A percentile compares a stretch with the other conserved stretches of the same genome.
Evolutionary conservation across 169 alveolate genomes (phyloP).

Genomic region (Cryptosporidium viatorum): DNA sequence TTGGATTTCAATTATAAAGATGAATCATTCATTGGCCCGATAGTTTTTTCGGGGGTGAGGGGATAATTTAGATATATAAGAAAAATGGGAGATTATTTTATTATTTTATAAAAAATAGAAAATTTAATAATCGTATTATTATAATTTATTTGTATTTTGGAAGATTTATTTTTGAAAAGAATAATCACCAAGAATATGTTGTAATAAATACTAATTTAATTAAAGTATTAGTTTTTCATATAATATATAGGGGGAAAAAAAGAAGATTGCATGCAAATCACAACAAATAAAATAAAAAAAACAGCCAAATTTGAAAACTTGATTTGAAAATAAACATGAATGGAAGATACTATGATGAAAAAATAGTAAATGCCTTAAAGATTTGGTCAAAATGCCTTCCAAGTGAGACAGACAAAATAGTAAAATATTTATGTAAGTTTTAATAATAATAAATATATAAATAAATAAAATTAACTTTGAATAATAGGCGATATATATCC

Average conservation of each 20-base stretch:
- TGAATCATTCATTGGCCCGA: too few species aligned
- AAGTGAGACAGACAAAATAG: not conserved
- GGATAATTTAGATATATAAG: not conserved
- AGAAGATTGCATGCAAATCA: constrained; percentile 1
- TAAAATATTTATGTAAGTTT: constrained; percentile 39
- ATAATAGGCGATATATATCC: constrained; percentile 33
- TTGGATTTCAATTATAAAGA: too few species aligned
- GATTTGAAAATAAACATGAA: not conserved
- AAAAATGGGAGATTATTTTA: not conserved
- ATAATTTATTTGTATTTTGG: not conserved
- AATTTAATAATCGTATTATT: too few species aligned
- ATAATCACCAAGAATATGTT: not conserved
- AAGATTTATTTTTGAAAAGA: not conserved
- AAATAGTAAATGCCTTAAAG: constrained; percentile 26
- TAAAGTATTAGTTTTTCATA: not conserved
- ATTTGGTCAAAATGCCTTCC: constrained; percentile 70
- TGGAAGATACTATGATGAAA: constrained; percentile 14
- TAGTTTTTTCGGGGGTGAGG: not conserved
- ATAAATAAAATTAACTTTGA: not conserved
- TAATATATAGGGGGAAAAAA: not conserved
- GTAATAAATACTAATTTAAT: not conserved
- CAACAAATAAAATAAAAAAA: not conserved
- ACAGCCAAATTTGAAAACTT: not conserved
- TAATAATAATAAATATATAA: not conserved
- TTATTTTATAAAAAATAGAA: not conserved